Percentiles rank a stretch among this genome's conserved stretches.
Conservation (phyloP, 179 eudicot species). For the Silene noctiflora region DNA sequence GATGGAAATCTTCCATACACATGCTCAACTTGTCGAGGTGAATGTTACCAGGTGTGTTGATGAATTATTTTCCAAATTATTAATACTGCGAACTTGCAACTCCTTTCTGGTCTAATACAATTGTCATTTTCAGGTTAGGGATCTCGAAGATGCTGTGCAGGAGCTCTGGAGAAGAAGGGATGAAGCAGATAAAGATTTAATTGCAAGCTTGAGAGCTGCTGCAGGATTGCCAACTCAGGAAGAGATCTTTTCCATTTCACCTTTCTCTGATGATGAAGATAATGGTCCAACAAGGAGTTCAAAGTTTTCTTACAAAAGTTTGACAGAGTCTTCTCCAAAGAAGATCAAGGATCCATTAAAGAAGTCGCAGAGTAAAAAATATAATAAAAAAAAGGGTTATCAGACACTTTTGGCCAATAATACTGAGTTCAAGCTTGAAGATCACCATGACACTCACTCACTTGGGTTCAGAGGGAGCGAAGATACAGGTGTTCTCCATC, state of each 20-base stretch:
- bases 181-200: conserved; percentile 70
- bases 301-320: conserved; percentile 68
- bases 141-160: conserved; percentile 91
- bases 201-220: conserved; percentile 80
- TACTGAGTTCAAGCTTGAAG: conserved; percentile 40
- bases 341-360: conserved; percentile 64
- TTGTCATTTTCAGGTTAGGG: conserved; percentile 49
- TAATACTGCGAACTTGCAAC: background rate
- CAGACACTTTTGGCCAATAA: conserved; percentile 31
- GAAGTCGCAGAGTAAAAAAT: conserved; percentile 59
- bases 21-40: conserved; percentile 96
- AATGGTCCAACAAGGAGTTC: conserved; percentile 46
- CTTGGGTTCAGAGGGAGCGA: conserved; percentile 32
- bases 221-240: conserved; percentile 93
- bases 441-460: conserved; percentile 35
- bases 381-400: conserved; percentile 53
- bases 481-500: conserved; percentile 36
- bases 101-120: background rate
- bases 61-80: background rate
- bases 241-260: conserved; percentile 82
- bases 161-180: conserved; percentile 95
- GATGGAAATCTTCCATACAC: conserved; percentile 87
- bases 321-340: conserved; percentile 65
- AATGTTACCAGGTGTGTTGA: conserved; percentile 71
- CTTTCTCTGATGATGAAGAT: conserved; percentile 96